A percentile compares a stretch with the other conserved stretches of the same genome.
Evolutionary conservation across 176 grass and related monocot genomes (phyloP).

Genomic region (Oryza glaberrima): DNA sequence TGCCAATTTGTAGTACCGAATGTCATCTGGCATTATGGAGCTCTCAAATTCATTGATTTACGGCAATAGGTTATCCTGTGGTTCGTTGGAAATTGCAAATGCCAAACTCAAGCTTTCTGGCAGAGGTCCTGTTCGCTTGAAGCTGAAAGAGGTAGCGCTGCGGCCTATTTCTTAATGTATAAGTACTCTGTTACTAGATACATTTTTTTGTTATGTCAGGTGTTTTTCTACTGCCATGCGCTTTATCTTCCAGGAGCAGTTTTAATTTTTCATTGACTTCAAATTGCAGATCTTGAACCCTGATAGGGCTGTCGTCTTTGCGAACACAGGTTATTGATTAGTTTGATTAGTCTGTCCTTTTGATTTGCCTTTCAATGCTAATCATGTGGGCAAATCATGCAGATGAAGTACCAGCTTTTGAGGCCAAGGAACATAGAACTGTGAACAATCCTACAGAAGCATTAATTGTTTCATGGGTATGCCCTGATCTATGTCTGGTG

Average conservation of each 20-base stretch:
- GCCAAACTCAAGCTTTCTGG: conserved; percentile 75
- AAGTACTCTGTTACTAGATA: conserved; percentile 21
- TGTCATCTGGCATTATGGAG: conserved; percentile 98
- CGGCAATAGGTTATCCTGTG: conserved; percentile 77
- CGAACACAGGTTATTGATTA: conserved; percentile 69
- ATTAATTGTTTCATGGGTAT: conserved; percentile 83
- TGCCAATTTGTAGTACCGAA: conserved; percentile 81
- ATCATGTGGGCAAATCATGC: conserved; percentile 36
- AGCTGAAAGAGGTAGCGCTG: conserved; percentile 73
- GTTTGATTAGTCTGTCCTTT: conserved; percentile 30
- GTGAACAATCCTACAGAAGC: conserved; percentile 84
- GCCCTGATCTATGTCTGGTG: conserved; percentile 17
- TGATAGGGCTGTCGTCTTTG: conserved; percentile 68
- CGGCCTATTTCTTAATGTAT: conserved; percentile 13
- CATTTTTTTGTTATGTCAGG: not conserved
- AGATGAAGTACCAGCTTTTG: conserved; percentile 77
- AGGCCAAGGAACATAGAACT: conserved; percentile 73
- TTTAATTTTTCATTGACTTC: conserved; percentile 25
- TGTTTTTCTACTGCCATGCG: not conserved
- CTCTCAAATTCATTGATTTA: conserved; percentile 92
- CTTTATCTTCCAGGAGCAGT: conserved; percentile 8
- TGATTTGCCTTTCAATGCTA: conserved; percentile 17
- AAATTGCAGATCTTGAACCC: conserved; percentile 82
- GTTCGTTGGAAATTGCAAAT: conserved; percentile 80
- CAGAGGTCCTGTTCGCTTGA: conserved; percentile 50